These are phyloP conservation scores for Canna indica DNA, from an alignment of 176 grass and related monocot genomes.

Conservation along the genomic window DNA sequence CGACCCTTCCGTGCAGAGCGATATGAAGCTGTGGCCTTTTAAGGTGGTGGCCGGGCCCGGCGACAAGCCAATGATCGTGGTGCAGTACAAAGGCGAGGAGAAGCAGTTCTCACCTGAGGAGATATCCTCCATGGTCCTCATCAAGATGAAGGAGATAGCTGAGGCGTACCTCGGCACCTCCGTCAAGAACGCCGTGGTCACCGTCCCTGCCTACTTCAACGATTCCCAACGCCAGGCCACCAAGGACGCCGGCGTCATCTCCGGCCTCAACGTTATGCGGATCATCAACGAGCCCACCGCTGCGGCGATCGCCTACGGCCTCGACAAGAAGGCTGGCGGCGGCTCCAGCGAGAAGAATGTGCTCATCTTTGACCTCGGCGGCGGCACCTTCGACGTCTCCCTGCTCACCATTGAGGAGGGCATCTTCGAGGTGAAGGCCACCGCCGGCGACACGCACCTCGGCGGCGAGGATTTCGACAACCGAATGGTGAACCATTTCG, in stretches of 20 bases:
- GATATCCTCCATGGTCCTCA: constrained; percentile 10
- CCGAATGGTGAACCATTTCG: constrained; percentile 68
- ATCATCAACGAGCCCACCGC: constrained; percentile 9
- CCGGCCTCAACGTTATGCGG: background rate
- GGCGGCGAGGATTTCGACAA: constrained; percentile 62
- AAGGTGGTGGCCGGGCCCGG: background rate
- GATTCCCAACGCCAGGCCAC: constrained; percentile 27
- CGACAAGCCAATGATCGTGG: constrained; percentile 8
- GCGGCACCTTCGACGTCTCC: constrained; percentile 64
- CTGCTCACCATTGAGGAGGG: constrained; percentile 64
- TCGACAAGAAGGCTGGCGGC: background rate
- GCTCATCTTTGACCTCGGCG: constrained; percentile 84
- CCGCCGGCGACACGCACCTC: constrained; percentile 48
- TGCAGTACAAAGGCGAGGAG: constrained; percentile 9
- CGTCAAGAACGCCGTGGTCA: constrained; percentile 3
- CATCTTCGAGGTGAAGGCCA: constrained; percentile 65
- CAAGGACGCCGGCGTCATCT: constrained; percentile 7
- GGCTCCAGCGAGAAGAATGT: constrained; percentile 51
- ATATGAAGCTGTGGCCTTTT: constrained; percentile 5
- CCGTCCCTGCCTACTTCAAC: constrained; percentile 20
- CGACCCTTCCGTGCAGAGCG: constrained; percentile 3
- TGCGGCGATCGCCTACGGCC: constrained; percentile 3
- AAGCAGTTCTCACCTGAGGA: constrained; percentile 4
- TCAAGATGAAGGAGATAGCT: constrained; percentile 6
- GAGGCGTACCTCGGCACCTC: background rate